Evolutionary conservation across 2,329 filamentous ascomycete genomes (phyloP), one percentile per base, ranked within the genome.

Genomic region (Venturia oleaginea): DNA sequence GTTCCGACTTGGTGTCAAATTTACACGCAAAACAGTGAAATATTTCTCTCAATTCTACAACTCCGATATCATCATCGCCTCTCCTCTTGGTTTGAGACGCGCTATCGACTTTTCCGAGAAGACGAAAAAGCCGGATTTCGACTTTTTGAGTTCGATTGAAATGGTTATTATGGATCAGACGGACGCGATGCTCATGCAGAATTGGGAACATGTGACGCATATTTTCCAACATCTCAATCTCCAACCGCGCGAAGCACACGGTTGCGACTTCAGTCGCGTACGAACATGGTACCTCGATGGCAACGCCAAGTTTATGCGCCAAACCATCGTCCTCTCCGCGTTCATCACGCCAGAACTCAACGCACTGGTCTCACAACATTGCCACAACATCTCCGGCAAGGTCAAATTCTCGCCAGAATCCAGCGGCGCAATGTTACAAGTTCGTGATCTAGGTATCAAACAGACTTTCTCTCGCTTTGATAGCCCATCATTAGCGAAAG

Each of bases 21-120:
- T 99, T 74, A 97, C 94, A 0, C 86, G 94, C 67, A 97, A 97
- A 77, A 96, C 92, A 0, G 82, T 97, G 72, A 97, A 97, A 74
- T 94, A 90, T 74, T 99, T 96, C 78, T 84, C 93, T 0, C 89
- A 92, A 67, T 99, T 99, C 75, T 97, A 97, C 80, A 93, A 89
- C 74, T 96, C 92, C 11, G 94, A 99, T 73, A 92, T 99, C 68
- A 91, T 99, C 64, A 82, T 99, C 63, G 92, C 91, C 27, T 96
- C 91, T 69, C 91, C 94, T 0, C 81, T 99, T 3, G 94, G 94
- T 13, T 81, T 99, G 19, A 89, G 92, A 63, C 92, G 94, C 78
- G 91, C 92, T 51, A 92, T 99, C 70, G 92, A 93, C 54, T 88
- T 90, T 43, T 83, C 85, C 59, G 89, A 90, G 71, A 85, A 83